phyloP scores from a whole-genome alignment of 192 early-diverging fungal genomes.

The Coemansia erecta region DNA sequence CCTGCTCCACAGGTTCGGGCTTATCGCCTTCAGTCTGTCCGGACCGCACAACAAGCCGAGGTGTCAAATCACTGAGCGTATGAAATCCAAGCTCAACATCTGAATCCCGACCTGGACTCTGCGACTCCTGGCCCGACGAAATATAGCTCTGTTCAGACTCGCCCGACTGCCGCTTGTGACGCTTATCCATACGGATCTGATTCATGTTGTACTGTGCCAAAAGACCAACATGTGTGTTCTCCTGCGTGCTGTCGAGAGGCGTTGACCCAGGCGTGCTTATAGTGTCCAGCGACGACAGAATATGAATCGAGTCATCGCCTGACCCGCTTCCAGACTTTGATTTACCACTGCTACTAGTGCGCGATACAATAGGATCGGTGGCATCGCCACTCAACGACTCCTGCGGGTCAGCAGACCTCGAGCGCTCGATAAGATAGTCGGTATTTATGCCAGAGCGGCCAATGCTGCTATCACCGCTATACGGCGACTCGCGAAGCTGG shows the following conservation, averaged over 20 bases:
- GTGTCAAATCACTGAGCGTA: slow-evolving; percentile 12
- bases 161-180: slow-evolving; percentile 15
- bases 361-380: slow-evolving; percentile 11
- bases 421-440: background rate
- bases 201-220: slow-evolving; percentile 47
- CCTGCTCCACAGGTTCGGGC: background rate
- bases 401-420: background rate
- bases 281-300: slow-evolving; percentile 43
- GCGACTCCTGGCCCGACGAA: slow-evolving; percentile 16
- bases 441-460: slow-evolving; percentile 11
- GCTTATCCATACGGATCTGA: slow-evolving; percentile 20
- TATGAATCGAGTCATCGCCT: slow-evolving; percentile 43
- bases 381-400: slow-evolving; percentile 4
- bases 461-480: slow-evolving; percentile 1
- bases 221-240: slow-evolving; percentile 37
- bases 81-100: slow-evolving; percentile 33
- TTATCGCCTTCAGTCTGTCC: background rate
- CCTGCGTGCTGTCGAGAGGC: slow-evolving; percentile 35
- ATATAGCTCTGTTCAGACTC: slow-evolving; percentile 17
- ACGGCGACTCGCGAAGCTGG: background rate
- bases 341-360: slow-evolving; percentile 22
- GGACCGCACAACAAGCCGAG: background rate
- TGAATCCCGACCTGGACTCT: background rate
- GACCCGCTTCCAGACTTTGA: slow-evolving; percentile 25
- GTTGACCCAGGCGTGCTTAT: slow-evolving; percentile 38